These are phyloP conservation scores for Moesziomyces sp. DNA, from an alignment of 1,284 basidiomycete genomes.

Conservation along the genomic window DNA sequence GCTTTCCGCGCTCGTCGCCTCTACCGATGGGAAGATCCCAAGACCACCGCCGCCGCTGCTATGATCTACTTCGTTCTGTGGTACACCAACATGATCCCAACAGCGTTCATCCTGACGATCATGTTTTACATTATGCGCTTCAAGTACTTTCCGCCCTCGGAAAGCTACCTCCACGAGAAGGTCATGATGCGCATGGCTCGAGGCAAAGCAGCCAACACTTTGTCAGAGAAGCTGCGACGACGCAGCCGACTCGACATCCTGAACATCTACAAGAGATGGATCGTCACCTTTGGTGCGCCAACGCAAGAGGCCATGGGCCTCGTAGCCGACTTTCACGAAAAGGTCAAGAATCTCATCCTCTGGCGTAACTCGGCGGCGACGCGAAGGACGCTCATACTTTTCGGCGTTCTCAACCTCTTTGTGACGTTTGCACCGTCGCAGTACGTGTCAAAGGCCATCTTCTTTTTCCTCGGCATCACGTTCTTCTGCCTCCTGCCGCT, in stretches of 20 bases:
- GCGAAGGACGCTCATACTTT: conserved; percentile 53
- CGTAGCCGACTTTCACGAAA: conserved; percentile 66
- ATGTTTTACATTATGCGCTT: conserved; percentile 64
- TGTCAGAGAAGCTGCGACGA: conserved; percentile 61
- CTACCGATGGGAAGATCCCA: conserved; percentile 52
- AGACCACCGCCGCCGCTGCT: conserved; percentile 56
- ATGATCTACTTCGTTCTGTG: conserved; percentile 68
- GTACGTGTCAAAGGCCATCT: conserved; percentile 52
- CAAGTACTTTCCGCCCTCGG: conserved; percentile 66
- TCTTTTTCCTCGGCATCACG: conserved; percentile 59
- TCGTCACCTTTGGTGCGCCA: conserved; percentile 53
- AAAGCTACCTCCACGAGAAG: conserved; percentile 61
- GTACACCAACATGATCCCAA: conserved; percentile 65
- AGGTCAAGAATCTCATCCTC: conserved; percentile 65
- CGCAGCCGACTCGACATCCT: conserved; percentile 64
- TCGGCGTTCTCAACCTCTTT: conserved; percentile 50
- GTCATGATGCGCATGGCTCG: conserved; percentile 64
- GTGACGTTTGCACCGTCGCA: conserved; percentile 58
- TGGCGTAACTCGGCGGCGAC: conserved; percentile 64
- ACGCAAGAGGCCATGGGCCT: conserved; percentile 59
- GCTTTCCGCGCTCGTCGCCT: conserved; percentile 29
- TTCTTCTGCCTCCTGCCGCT: conserved; percentile 63
- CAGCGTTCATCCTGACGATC: conserved; percentile 61
- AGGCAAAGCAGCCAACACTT: conserved; percentile 62
- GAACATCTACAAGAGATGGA: conserved; percentile 63